A percentile compares a stretch with the other conserved stretches of the same genome.
phyloP scores from a whole-genome alignment of 495 filamentous ascomycete genomes.

The Penicillium canescens region DNA sequence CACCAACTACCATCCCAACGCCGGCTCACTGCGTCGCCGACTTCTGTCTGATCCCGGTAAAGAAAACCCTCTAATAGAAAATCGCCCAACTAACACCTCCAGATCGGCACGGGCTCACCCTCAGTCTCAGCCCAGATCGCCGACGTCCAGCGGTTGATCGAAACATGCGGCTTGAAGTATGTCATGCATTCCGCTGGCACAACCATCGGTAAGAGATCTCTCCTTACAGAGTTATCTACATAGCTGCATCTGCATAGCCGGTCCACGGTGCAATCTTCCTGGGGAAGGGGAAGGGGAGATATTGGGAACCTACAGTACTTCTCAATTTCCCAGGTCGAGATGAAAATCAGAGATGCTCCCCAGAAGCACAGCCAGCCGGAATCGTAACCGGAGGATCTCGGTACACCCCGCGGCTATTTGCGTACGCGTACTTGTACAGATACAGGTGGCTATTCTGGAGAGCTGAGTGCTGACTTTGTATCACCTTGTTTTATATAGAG shows the following conservation, averaged over 20 bases:
- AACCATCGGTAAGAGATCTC: constrained; percentile 69
- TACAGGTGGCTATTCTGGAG: no score
- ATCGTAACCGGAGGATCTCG: no score
- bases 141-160: constrained; percentile 82
- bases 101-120: constrained; percentile 79
- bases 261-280: no score
- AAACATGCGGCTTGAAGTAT: constrained; percentile 74
- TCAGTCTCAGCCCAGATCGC: constrained; percentile 89
- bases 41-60: constrained; percentile 80
- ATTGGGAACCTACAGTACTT: no score
- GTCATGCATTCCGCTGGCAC: constrained; percentile 92
- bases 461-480: background rate
- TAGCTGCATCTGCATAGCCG: no score
- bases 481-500: constrained; percentile 52
- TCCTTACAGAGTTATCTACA: no score
- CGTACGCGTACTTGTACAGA: no score
- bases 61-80: constrained; percentile 14
- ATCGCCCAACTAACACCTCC: constrained; percentile 7
- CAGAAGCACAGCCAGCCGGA: no score
- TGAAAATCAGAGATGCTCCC: no score
- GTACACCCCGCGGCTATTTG: no score
- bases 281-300: no score
- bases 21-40: constrained; percentile 71
- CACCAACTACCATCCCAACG: constrained; percentile 50
- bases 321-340: no score